Evolutionary conservation across 768 basidiomycete species (phyloP), one percentile per base, ranked within the genome.

Genomic region (Postia placenta): DNA sequence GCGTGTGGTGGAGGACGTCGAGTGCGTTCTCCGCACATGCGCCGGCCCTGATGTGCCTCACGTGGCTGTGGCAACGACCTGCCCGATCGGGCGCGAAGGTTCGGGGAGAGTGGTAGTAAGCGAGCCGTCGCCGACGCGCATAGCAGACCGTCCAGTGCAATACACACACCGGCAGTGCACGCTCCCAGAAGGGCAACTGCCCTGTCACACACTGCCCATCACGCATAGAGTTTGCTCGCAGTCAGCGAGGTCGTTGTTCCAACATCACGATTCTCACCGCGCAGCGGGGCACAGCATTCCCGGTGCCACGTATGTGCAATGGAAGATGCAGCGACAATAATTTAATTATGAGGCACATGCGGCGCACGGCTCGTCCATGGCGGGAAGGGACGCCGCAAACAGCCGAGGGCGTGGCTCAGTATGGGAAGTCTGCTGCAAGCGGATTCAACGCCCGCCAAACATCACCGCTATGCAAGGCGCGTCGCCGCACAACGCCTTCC

Each of bases 351-450:
- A 25, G 38, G 24, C 15, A 26, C 43, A 50, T 14, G 17, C 42
- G 25, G 4, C 28, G 40, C 30, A 7, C 3, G 2, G 22, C 28
- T 30, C 19, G 35, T 14, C 35, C 23, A 27, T 14, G 14, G 49
- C 49, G 27, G 40, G 25, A 24, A 26, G 11, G 14, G 38, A 44
- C 22, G 40, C 48, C 58, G 60, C 55, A 60, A 59, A 59, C 56
- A 57, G 59, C 69, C 67, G 56, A 64, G 60, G n/a, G 67, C 65
- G 69, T 66, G 60, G 68, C 70, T 60, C 39, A 33, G 64, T 65
- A 66, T 66, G 63, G 62, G 62, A 68, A 63, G 55, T 55, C 56
- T 46, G 50, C 53, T 52, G 51, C 56, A 55, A 51, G 63, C 64
- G 55, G 54, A 64, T 59, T 66, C 64, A 65, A 65, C 66, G 68